phyloP scores from a whole-genome alignment of 2,329 filamentous ascomycete genomes.

The Colletotrichum godetiae region DNA sequence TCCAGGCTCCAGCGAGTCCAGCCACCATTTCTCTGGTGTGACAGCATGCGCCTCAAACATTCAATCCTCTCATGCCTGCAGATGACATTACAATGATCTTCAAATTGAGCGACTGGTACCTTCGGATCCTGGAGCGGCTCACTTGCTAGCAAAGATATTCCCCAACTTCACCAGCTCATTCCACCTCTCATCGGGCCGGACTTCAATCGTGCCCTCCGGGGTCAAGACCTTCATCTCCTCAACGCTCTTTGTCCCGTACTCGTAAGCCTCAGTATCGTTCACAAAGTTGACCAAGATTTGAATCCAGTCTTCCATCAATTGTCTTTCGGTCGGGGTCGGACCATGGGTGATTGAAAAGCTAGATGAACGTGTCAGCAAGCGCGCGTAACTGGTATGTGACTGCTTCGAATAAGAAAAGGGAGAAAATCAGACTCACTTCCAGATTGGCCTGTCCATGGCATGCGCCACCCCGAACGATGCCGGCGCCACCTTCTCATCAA shows the following conservation, averaged over 20 bases:
- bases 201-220: slow-evolving; percentile 44
- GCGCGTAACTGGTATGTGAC: neutral
- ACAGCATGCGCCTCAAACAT: too few species aligned
- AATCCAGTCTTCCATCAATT: slow-evolving; percentile 53
- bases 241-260: slow-evolving; percentile 46
- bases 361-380: slow-evolving; percentile 8
- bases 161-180: slow-evolving; percentile 43
- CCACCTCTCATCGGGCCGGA: slow-evolving; percentile 50
- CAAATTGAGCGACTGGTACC: neutral
- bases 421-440: slow-evolving; percentile 47
- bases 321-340: slow-evolving; percentile 46
- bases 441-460: slow-evolving; percentile 55
- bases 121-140: too few species aligned
- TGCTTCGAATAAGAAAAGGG: neutral
- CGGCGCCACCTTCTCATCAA: slow-evolving; percentile 51
- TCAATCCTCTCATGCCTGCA: neutral
- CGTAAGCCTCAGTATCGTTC: slow-evolving; percentile 42
- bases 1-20: too few species aligned
- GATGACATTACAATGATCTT: fast-evolving
- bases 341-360: slow-evolving; percentile 52
- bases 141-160: slow-evolving; percentile 41
- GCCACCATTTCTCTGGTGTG: too few species aligned
- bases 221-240: slow-evolving; percentile 51
- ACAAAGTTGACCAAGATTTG: slow-evolving; percentile 51
- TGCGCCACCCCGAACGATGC: slow-evolving; percentile 48